Evolutionary conservation across 331 rosid species (phyloP).

Genomic region (Saraca asoca): DNA sequence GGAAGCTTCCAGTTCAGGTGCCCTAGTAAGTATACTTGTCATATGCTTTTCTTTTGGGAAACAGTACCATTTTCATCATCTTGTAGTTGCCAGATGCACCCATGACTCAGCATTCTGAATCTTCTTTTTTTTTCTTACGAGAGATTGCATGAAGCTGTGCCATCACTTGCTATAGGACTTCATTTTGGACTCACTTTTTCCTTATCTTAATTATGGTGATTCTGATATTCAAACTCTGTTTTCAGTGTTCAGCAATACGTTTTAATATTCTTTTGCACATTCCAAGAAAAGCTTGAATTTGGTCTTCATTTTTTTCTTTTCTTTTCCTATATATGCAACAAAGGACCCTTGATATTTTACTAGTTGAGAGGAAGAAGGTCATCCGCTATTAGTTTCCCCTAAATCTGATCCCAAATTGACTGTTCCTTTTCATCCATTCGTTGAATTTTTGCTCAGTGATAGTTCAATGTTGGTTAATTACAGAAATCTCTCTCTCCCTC

Average conservation of each 20-base stretch:
- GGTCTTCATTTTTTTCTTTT: neutral
- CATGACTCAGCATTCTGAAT: neutral
- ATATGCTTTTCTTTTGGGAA: constrained; percentile 21
- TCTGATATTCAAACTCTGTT: neutral
- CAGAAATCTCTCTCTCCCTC: too few species aligned
- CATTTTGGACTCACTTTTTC: constrained; percentile 1
- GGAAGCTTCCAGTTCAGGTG: constrained; percentile 73
- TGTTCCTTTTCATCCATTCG: neutral
- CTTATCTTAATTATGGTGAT: neutral
- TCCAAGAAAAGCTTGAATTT: neutral
- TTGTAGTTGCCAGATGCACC: constrained; percentile 1
- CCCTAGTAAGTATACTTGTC: constrained; percentile 50
- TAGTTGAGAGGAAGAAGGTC: neutral
- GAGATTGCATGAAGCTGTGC: neutral
- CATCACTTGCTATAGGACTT: neutral
- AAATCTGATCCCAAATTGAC: constrained; percentile 7
- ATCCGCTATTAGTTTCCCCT: neutral
- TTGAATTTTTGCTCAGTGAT: neutral
- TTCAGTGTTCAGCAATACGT: neutral
- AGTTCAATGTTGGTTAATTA: neutral
- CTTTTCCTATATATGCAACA: neutral
- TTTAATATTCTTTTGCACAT: neutral
- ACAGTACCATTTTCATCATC: constrained; percentile 12
- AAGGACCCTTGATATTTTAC: neutral
- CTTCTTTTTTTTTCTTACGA: neutral